These are phyloP conservation scores for Symbiodinium natans DNA, from an alignment of 73 alveolate species.

Conservation along the genomic window DNA sequence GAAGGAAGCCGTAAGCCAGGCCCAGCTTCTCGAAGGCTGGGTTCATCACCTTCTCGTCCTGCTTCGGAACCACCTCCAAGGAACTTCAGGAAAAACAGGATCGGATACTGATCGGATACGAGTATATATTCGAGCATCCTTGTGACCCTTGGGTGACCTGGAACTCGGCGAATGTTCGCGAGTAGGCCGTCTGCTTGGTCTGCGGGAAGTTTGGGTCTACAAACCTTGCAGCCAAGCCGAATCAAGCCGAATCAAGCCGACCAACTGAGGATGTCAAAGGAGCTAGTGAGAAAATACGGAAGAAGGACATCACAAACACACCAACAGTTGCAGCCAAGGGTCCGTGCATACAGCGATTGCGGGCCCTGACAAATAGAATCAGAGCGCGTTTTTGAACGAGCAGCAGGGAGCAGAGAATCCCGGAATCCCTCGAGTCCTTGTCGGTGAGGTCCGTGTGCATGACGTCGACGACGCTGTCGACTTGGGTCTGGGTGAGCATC, in stretches of 20 bases:
- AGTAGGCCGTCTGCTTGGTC: constrained; percentile 25
- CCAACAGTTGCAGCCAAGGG: not conserved
- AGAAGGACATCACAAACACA: no score
- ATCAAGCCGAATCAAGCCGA: no score
- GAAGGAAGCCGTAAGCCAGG: constrained; percentile 39
- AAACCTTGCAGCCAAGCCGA: constrained; percentile 16
- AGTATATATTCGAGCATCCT: not conserved
- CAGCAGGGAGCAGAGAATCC: no score
- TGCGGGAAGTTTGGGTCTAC: constrained; percentile 61
- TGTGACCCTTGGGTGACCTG: not conserved
- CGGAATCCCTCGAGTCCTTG: no score
- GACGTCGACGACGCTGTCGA: constrained; percentile 10
- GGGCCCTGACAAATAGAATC: constrained; percentile 2
- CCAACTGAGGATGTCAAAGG: no score
- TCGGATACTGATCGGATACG: not conserved
- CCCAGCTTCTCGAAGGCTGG: constrained; percentile 57
- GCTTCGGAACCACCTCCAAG: constrained; percentile 1
- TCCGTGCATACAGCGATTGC: constrained; percentile 41
- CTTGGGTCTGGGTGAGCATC: not conserved
- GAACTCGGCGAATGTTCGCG: constrained; percentile 28
- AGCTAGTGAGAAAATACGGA: no score
- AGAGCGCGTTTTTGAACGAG: not conserved
- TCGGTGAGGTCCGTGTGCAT: constrained; percentile 31
- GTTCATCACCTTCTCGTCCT: constrained; percentile 12
- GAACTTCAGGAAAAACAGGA: not conserved